Evolutionary conservation across 2,329 filamentous ascomycete species (phyloP).

Genomic region (Plectosphaerella sp.): DNA sequence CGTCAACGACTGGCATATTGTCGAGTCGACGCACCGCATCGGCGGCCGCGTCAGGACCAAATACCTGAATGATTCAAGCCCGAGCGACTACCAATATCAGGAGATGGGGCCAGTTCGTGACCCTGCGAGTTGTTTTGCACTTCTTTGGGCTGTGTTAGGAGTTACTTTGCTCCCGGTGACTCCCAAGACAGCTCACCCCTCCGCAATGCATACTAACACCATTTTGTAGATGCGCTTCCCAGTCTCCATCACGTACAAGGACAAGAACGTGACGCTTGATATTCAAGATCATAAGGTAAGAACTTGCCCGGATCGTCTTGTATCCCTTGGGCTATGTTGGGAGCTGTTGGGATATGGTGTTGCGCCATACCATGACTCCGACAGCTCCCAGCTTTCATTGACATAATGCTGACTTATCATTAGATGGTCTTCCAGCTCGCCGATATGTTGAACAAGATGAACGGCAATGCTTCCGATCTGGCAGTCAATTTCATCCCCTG

Average conservation of each 20-base stretch:
- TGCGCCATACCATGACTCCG: too few relatives aligned
- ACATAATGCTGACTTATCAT: too few relatives aligned
- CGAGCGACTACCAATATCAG: conserved; percentile 57
- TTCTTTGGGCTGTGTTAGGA: too few relatives aligned
- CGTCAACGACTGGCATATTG: conserved; percentile 51
- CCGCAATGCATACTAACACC: not conserved
- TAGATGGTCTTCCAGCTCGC: conserved; percentile 55
- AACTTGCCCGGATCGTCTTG: too few relatives aligned
- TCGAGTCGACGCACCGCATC: conserved; percentile 50
- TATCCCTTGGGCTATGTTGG: too few relatives aligned
- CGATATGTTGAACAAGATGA: conserved; percentile 49
- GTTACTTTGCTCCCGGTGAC: too few relatives aligned
- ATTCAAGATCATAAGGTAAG: conserved; percentile 48
- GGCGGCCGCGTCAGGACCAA: conserved; percentile 57
- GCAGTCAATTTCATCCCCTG: conserved; percentile 59
- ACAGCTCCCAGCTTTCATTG: too few relatives aligned
- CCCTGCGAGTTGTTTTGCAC: too few relatives aligned
- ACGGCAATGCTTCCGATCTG: conserved; percentile 38
- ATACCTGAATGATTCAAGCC: conserved; percentile 46
- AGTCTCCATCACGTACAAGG: conserved; percentile 32
- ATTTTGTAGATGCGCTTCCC: conserved; percentile 33
- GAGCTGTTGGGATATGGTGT: too few relatives aligned
- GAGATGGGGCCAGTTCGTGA: conserved; percentile 54
- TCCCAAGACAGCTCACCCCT: not conserved
- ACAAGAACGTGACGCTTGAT: conserved; percentile 45